Base-by-base conservation (phyloP, 1,139 yeast genomes). In the Nakaseomyces bracarensis region DNA sequence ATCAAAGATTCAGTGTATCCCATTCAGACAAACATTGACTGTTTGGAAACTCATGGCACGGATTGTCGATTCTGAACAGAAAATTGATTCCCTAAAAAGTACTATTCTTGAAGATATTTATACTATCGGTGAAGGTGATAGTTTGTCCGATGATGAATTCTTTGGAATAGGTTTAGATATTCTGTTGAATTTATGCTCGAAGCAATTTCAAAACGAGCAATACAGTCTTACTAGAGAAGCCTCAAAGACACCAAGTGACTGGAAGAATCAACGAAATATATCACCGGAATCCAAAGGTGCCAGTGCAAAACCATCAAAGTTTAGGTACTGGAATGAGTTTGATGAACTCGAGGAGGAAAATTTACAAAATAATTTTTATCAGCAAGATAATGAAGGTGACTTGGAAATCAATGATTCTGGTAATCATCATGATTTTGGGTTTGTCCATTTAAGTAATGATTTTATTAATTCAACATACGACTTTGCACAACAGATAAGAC, bases 291-390 rank as follows among this genome's bases (percentile, higher is more conserved):
- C 15, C 25, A 30, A 27, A 27, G 20, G 16, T 38, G 29, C 27
- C 39, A 39, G 26, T 15, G 16, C 14, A 33, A 29, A 19, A 10
- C 22, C 16, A 13, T 4, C 43, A 11, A 18, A 18, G 11, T 60
- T 65, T 14, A 64, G 82, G 39, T 79, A 79, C 54, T 79, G 86
- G 86, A 79, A 79, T 55, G 86, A 79, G 58, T 79, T 79, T 55
- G 86, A 79, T 53, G 73, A 79, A 51, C 81, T 78, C 1, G 78
- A 75, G 28, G 77, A 72, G 21, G 71, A 65, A 23, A 67, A 58
- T 16, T 25, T n/a, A 3, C 65, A 48, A 21, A 50, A 43, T 21
- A 57, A 52, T 11, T 54, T 54, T 29, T 55, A 52, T 41, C 13
- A 15, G 11, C 26, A 37, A 18, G 31, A 26, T 25, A 21, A 26